Evolutionary conservation across 2,329 filamentous ascomycete genomes (phyloP).

Genomic region (Microcera coccophila): DNA sequence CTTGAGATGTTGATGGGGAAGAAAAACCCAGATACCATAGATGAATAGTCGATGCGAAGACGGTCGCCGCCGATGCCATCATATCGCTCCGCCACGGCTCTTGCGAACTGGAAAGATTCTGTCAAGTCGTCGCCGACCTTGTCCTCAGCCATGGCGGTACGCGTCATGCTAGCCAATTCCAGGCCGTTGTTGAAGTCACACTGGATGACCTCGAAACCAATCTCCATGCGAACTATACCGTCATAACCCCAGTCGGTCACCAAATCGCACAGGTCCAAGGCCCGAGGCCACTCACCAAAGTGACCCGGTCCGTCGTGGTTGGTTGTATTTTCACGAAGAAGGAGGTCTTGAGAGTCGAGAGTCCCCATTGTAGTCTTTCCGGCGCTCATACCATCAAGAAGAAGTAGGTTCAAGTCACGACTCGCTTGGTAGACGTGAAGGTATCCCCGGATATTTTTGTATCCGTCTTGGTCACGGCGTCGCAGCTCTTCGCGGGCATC

Average conservation of each 20-base stretch:
- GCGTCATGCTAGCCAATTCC: slow-evolving; percentile 32
- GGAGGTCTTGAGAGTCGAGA: slow-evolving; percentile 61
- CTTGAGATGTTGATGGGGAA: slow-evolving; percentile 49
- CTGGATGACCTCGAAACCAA: slow-evolving; percentile 66
- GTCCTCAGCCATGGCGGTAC: slow-evolving; percentile 18
- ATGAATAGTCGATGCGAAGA: slow-evolving; percentile 45
- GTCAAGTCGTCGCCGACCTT: slow-evolving; percentile 24
- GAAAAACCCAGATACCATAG: slow-evolving; percentile 49
- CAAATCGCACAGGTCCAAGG: slow-evolving; percentile 52
- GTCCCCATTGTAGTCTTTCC: slow-evolving; percentile 64
- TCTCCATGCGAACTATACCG: slow-evolving; percentile 63
- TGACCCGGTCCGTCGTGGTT: neutral
- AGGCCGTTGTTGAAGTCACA: slow-evolving; percentile 56
- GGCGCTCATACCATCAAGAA: slow-evolving; percentile 67
- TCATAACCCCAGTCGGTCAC: slow-evolving; percentile 55
- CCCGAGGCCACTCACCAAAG: slow-evolving; percentile 50
- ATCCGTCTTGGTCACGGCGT: slow-evolving; percentile 9
- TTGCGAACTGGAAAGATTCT: slow-evolving; percentile 36
- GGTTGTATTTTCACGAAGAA: slow-evolving; percentile 47
- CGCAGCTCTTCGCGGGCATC: slow-evolving; percentile 10
- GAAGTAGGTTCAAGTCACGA: slow-evolving; percentile 57
- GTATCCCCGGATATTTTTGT: slow-evolving; percentile 46
- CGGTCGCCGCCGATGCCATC: slow-evolving; percentile 42
- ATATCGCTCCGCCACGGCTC: slow-evolving; percentile 44
- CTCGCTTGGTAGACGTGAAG: slow-evolving; percentile 63